Percentiles rank a stretch among this genome's conserved stretches.
Evolutionary conservation across 768 basidiomycete genomes (phyloP).

Genomic region (Agaricus subrufescens): DNA sequence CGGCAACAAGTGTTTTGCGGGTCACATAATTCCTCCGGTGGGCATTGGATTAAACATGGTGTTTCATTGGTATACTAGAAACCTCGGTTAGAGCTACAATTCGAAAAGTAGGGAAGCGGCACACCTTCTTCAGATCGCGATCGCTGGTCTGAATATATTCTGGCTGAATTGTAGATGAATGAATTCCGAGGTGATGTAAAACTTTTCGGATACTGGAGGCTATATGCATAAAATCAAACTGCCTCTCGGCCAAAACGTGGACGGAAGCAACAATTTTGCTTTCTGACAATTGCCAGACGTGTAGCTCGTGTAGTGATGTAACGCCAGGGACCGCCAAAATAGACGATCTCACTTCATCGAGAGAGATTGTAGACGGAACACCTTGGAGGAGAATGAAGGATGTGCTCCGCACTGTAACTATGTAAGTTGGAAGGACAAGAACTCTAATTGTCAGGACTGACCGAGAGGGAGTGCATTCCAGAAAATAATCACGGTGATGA

Average conservation of each 20-base stretch:
- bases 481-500: constrained; percentile 96
- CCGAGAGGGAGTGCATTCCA: constrained; percentile 90
- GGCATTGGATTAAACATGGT: constrained; percentile 70
- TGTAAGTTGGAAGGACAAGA: not conserved
- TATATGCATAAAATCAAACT: constrained; percentile 88
- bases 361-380: constrained; percentile 83
- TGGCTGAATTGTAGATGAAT: constrained; percentile 92
- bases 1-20: constrained; percentile 80
- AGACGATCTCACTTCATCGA: constrained; percentile 82
- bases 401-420: constrained; percentile 67
- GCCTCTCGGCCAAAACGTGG: constrained; percentile 81
- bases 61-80: constrained; percentile 45
- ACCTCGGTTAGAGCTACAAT: not conserved
- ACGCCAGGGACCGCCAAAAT: constrained; percentile 85
- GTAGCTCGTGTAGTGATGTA: constrained; percentile 84
- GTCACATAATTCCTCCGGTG: constrained; percentile 62
- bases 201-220: constrained; percentile 79
- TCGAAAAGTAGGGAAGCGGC: not conserved
- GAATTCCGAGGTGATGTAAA: constrained; percentile 89
- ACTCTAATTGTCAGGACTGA: constrained; percentile 25
- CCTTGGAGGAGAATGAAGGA: constrained; percentile 95
- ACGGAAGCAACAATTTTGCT: constrained; percentile 93
- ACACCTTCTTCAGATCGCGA: constrained; percentile 20
- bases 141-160: constrained; percentile 52
- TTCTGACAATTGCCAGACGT: constrained; percentile 97